phyloP scores from a whole-genome alignment of 2,329 filamentous ascomycete genomes.

The Aspergillus sp. region DNA sequence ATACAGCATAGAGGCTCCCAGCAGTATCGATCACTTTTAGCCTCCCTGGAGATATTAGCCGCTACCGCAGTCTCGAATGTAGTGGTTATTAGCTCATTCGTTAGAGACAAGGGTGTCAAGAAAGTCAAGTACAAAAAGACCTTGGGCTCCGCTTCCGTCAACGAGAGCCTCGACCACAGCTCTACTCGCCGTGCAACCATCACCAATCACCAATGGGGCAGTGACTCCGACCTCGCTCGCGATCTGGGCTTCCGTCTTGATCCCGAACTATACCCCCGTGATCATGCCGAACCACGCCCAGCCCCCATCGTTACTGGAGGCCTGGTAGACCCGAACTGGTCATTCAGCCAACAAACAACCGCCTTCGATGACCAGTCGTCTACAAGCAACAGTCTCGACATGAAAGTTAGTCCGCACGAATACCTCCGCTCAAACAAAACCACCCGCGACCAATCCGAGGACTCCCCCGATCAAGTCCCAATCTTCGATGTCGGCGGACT shows the following conservation, averaged over 20 bases:
- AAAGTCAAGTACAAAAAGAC: slow-evolving; percentile 72
- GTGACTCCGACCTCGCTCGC: slow-evolving; percentile 85
- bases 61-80: slow-evolving; percentile 85
- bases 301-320: slow-evolving; percentile 38
- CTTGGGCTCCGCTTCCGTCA: slow-evolving; percentile 46
- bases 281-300: slow-evolving; percentile 33
- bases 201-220: slow-evolving; percentile 74
- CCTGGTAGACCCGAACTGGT: slow-evolving; percentile 32
- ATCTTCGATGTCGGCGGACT: slow-evolving; percentile 86
- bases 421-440: slow-evolving; percentile 33
- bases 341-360: slow-evolving; percentile 26
- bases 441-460: slow-evolving; percentile 34
- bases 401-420: slow-evolving; percentile 35
- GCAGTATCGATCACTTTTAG: slow-evolving; percentile 83
- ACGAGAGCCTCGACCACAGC: slow-evolving; percentile 46
- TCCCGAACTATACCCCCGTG: slow-evolving; percentile 48
- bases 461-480: slow-evolving; percentile 61
- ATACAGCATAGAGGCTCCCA: slow-evolving; percentile 71
- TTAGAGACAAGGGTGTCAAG: slow-evolving; percentile 86
- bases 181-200: slow-evolving; percentile 53
- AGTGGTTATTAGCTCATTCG: slow-evolving; percentile 86
- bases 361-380: slow-evolving; percentile 29
- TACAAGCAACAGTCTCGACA: slow-evolving; percentile 31
- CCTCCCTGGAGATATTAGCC: slow-evolving; percentile 86
- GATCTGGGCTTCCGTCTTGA: slow-evolving; percentile 71